Evolutionary conservation across 2,329 filamentous ascomycete species (phyloP).

Genomic region (Apiospora saccharicola): DNA sequence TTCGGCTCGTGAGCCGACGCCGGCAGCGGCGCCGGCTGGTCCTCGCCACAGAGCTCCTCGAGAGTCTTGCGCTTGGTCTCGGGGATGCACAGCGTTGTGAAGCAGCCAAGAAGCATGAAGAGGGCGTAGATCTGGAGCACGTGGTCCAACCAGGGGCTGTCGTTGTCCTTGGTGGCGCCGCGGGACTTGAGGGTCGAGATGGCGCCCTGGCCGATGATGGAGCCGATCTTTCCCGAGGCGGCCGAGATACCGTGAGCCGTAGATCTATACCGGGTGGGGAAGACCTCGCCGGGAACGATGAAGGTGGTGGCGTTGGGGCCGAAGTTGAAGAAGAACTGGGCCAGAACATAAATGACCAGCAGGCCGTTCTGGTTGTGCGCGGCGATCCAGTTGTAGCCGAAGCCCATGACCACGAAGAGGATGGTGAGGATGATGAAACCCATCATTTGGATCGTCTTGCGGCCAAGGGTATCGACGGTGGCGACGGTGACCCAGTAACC

Average conservation of each 20-base stretch:
- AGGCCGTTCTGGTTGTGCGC: constrained; percentile 54
- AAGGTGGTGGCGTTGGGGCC: constrained; percentile 66
- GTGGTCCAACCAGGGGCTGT: constrained; percentile 75
- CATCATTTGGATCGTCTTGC: constrained; percentile 77
- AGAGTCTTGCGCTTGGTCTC: constrained; percentile 80
- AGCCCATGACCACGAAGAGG: constrained; percentile 66
- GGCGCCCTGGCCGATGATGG: constrained; percentile 64
- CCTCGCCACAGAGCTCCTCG: constrained; percentile 63
- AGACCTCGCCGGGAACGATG: constrained; percentile 63
- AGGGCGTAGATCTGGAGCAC: constrained; percentile 78
- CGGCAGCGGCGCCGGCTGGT: constrained; percentile 32
- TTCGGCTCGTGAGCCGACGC: neutral
- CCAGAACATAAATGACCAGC: constrained; percentile 61
- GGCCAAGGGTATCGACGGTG: constrained; percentile 75
- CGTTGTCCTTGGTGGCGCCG: constrained; percentile 49
- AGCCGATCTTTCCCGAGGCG: constrained; percentile 62
- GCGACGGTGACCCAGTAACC: constrained; percentile 85
- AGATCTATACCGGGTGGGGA: constrained; percentile 64
- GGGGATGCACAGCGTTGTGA: constrained; percentile 74
- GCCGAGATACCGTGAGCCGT: constrained; percentile 66
- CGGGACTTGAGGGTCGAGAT: constrained; percentile 61
- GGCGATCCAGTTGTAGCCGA: constrained; percentile 61
- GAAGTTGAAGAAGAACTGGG: constrained; percentile 68
- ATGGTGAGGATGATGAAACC: constrained; percentile 68
- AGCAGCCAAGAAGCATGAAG: constrained; percentile 78